A percentile compares a stretch with the other conserved stretches of the same genome.
Conservation (phyloP, 225 moss, liverwort and hornwort genomes). For the Bryum argenteum region DNA sequence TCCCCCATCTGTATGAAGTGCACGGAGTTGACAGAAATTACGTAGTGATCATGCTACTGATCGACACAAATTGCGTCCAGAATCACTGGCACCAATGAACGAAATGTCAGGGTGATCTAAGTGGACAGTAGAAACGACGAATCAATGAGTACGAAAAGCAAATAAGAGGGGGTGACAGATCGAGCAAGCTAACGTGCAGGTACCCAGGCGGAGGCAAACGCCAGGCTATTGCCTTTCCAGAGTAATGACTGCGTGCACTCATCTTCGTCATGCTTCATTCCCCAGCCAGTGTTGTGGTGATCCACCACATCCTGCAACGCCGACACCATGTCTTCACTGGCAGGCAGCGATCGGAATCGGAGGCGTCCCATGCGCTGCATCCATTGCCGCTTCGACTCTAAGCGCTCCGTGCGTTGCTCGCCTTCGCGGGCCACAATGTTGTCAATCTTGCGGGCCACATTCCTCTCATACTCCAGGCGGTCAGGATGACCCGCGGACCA, state of each 20-base stretch:
- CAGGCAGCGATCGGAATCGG: constrained; percentile 45
- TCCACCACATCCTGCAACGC: constrained; percentile 69
- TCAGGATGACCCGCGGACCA: constrained; percentile 48
- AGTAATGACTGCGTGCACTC: constrained; percentile 62
- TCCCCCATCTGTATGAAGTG: too few species aligned
- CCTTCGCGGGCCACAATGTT: constrained; percentile 78
- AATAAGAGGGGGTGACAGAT: neutral
- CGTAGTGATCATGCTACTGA: too few species aligned
- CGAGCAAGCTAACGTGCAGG: constrained; percentile 17
- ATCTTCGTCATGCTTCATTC: constrained; percentile 70
- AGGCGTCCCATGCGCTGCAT: constrained; percentile 56
- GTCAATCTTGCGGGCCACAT: constrained; percentile 65
- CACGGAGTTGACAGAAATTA: too few species aligned
- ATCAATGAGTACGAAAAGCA: too few species aligned
- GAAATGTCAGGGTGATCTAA: too few species aligned
- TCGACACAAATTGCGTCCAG: too few species aligned
- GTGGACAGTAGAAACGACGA: too few species aligned
- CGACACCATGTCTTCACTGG: constrained; percentile 51
- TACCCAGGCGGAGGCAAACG: constrained; percentile 50
- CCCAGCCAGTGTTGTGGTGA: constrained; percentile 79
- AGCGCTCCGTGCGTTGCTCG: constrained; percentile 51
- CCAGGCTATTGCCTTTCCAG: constrained; percentile 70
- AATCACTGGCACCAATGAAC: too few species aligned
- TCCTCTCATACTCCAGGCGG: constrained; percentile 64
- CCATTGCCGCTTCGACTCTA: constrained; percentile 77